Percentiles rank a stretch among this genome's conserved stretches.
Evolutionary conservation across 225 moss, liverwort and hornwort species (phyloP).

Genomic region (Climacium dendroides): DNA sequence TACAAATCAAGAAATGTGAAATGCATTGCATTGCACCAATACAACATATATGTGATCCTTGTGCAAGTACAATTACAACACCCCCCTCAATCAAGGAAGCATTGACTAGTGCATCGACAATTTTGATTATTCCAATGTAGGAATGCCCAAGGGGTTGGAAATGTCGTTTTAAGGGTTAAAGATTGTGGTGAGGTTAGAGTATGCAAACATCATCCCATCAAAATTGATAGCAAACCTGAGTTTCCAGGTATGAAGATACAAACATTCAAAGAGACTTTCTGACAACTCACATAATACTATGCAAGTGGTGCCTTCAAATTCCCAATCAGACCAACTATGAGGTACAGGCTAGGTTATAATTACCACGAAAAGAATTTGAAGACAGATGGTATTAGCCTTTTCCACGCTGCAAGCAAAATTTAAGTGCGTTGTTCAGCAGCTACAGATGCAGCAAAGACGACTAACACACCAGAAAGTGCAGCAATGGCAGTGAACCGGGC

Average conservation of each 20-base stretch:
- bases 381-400: neutral
- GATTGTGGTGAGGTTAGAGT: neutral
- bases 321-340: neutral
- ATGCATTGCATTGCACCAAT: no score
- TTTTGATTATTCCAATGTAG: no score
- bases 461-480: constrained; percentile 36
- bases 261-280: neutral
- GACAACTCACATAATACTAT: neutral
- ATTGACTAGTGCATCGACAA: no score
- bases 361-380: neutral
- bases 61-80: no score
- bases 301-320: neutral
- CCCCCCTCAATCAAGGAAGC: no score
- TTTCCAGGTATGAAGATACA: neutral
- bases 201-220: neutral
- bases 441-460: constrained; percentile 8
- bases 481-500: constrained; percentile 42
- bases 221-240: neutral
- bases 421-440: neutral
- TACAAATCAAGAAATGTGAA: no score
- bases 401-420: neutral
- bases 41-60: no score
- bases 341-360: neutral
- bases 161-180: neutral
- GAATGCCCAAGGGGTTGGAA: no score